phyloP scores from a whole-genome alignment of 805 yeast species.

The Ogataea populi-albae region DNA sequence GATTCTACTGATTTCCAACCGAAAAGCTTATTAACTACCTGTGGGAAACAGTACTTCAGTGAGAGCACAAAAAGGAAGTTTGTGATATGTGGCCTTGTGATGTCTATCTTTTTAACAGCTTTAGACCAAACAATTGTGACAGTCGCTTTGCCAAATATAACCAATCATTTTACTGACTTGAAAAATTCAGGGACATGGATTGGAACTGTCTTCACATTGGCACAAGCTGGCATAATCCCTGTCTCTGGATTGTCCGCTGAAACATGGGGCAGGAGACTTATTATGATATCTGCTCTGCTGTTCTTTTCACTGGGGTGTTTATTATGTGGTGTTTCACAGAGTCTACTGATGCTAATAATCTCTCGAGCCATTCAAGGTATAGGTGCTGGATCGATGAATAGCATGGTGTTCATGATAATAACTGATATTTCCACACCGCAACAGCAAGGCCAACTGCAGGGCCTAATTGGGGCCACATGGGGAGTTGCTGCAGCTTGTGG shows the following conservation, averaged over 20 bases:
- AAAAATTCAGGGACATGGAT: constrained; percentile 1
- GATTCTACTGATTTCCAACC: too few relatives aligned
- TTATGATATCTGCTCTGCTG: background rate
- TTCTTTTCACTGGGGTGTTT: background rate
- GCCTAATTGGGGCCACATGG: background rate
- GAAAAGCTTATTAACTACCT: too few relatives aligned
- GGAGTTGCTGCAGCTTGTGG: background rate
- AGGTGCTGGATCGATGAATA: background rate
- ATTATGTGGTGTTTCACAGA: constrained; percentile 1
- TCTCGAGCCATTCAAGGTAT: constrained; percentile 1
- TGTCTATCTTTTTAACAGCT: constrained; percentile 11
- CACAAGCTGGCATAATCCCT: background rate
- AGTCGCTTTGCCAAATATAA: background rate
- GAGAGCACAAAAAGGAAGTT: too few relatives aligned
- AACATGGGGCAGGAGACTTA: background rate
- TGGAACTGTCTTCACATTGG: background rate
- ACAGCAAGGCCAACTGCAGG: background rate
- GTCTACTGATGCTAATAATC: constrained; percentile 1
- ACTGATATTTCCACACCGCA: background rate
- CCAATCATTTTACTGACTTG: background rate
- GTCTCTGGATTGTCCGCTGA: background rate
- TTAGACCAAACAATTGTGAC: constrained; percentile 1
- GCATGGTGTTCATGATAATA: background rate
- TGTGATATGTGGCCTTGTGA: too few relatives aligned
- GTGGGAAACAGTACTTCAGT: too few relatives aligned